Evolutionary conservation across 2,329 filamentous ascomycete species (phyloP), one percentile per base, ranked within the genome.

Genomic region (Neospermospora avenae): DNA sequence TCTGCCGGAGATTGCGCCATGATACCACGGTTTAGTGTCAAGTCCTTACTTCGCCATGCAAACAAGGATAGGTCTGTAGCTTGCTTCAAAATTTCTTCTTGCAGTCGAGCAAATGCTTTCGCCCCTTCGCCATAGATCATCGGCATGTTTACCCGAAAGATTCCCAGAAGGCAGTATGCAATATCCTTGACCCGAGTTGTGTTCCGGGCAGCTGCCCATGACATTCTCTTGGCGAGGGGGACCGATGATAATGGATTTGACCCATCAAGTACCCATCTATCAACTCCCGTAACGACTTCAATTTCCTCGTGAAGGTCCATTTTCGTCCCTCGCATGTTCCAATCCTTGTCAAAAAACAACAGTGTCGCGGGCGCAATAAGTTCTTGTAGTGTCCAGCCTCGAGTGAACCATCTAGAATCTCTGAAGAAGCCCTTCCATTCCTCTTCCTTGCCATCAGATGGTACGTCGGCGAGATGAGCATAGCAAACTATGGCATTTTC

Each of bases 141-240:
- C 0, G 77, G 73, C 74, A 80, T 77, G 34, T 76, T 74, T 25
- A 79, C 70, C 0, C 69, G 68, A 25, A 80, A 79, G 0, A 80
- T 68, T 0, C 77, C 77, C 3, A 80, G 60, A 0, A 80, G 67
- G 14, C 72, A 77, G 44, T 79, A 80, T 0, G 77, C 76, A 18
- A 71, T 69, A 39, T 79, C 78, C 52, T 80, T 77, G 0, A 55
- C 8, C 3, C 74, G 62, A 0, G 70, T 72, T 0, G 76, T 77
- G 0, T 65, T 28, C 0, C 77, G 69, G 3, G 66, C 51, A 0
- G 74, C 68, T 1, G 76, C 76, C 76, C 76, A 78, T 0, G 73
- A 74, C 74, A 78, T 77, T 0, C 72, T 68, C 39, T 74, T 71
- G 0, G 76, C 75, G 34, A 76, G 39, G 0, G 37, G 25, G 0